These are phyloP conservation scores for Aaosphaeria pasadenensis DNA, from an alignment of 2,329 filamentous ascomycete species.

Conservation along the genomic window DNA sequence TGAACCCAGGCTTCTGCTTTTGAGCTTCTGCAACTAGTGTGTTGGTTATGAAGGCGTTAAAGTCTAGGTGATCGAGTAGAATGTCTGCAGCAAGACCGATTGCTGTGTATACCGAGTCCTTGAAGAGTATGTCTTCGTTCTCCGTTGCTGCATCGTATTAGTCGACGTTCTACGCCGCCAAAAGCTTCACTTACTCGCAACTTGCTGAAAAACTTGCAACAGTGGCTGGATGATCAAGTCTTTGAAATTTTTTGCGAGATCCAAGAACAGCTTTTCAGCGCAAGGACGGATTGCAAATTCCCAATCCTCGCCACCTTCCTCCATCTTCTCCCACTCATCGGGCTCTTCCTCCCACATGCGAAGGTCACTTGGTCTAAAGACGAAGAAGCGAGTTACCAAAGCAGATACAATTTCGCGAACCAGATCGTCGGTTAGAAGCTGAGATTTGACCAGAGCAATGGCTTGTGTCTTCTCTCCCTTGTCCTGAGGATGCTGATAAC, in stretches of 20 bases:
- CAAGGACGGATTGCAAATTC: slow-evolving; percentile 92
- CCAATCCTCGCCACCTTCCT: slow-evolving; percentile 78
- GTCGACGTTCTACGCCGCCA: not conserved
- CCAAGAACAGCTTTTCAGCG: slow-evolving; percentile 89
- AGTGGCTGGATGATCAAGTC: slow-evolving; percentile 74
- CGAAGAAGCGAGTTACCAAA: slow-evolving; percentile 82
- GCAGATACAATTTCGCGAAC: slow-evolving; percentile 79
- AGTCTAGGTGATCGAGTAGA: slow-evolving; percentile 73
- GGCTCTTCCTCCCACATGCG: slow-evolving; percentile 92
- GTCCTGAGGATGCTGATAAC: slow-evolving; percentile 70
- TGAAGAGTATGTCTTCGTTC: slow-evolving; percentile 72
- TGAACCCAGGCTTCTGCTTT: slow-evolving; percentile 63
- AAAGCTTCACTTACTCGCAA: slow-evolving; percentile 56
- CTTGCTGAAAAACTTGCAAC: slow-evolving; percentile 76
- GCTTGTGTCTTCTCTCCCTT: slow-evolving; percentile 74
- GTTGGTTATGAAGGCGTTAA: slow-evolving; percentile 72
- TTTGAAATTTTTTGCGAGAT: slow-evolving; percentile 87
- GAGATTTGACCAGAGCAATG: slow-evolving; percentile 64
- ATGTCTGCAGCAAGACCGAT: slow-evolving; percentile 82
- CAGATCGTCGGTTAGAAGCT: slow-evolving; percentile 73
- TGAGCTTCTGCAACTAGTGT: slow-evolving; percentile 79
- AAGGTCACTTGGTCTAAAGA: slow-evolving; percentile 80
- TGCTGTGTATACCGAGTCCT: slow-evolving; percentile 92
- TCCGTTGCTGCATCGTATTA: slow-evolving; percentile 45
- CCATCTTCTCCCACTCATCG: slow-evolving; percentile 90